phyloP scores from a whole-genome alignment of 1,139 yeast species.

The Meyerozyma athensensis region DNA sequence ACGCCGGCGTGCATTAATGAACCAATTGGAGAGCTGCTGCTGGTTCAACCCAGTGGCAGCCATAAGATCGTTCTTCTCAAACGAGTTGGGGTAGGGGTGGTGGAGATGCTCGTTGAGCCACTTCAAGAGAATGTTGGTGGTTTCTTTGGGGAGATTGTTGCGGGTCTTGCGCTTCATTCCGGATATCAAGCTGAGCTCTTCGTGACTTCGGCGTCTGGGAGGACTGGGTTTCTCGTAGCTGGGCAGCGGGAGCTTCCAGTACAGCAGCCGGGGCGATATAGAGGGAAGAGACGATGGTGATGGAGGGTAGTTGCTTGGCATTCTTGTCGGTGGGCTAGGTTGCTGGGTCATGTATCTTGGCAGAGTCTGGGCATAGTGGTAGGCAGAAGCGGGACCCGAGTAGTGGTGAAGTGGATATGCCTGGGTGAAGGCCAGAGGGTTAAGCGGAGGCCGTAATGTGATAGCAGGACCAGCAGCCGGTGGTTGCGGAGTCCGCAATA shows the following conservation, averaged over 20 bases:
- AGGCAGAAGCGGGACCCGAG: background rate
- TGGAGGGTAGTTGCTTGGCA: background rate
- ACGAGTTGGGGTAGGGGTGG: conserved; percentile 92
- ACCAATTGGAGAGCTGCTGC: conserved; percentile 94
- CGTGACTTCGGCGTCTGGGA: background rate
- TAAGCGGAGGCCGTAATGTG: background rate
- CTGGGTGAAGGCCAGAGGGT: background rate
- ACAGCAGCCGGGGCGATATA: conserved; percentile 1
- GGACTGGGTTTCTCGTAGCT: background rate
- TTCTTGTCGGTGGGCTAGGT: background rate
- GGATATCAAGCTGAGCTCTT: background rate
- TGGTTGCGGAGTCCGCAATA: background rate
- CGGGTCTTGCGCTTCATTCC: conserved; percentile 43
- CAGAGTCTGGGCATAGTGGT: background rate
- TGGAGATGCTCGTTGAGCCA: conserved; percentile 86
- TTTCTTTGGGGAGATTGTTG: conserved; percentile 82
- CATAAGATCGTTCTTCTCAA: conserved; percentile 79
- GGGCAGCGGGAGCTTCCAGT: conserved; percentile 4
- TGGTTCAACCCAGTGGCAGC: conserved; percentile 80
- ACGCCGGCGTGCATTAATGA: conserved; percentile 90
- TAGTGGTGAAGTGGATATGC: background rate
- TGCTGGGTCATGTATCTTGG: background rate
- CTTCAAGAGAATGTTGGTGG: conserved; percentile 71
- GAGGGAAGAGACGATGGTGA: conserved; percentile 1
- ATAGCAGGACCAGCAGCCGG: background rate